Evolutionary conservation across 495 filamentous ascomycete genomes (phyloP).

Genomic region (Lentithecium fluviatile): DNA sequence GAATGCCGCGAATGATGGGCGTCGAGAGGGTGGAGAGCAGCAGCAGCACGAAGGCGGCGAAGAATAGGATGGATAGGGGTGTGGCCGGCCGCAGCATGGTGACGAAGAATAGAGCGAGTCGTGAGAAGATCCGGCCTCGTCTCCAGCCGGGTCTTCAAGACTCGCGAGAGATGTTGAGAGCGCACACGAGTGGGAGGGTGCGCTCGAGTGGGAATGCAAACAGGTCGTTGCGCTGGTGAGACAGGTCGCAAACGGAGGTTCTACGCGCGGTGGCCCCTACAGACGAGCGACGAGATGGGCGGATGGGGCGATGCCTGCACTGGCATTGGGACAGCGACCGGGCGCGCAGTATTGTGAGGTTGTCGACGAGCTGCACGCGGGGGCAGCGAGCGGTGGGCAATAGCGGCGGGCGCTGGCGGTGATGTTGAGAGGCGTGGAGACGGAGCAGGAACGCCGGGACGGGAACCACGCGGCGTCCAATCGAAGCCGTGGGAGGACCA

Average conservation of each 20-base stretch:
- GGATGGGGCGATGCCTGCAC: slow-evolving; percentile 10
- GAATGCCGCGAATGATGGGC: slow-evolving; percentile 82
- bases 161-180: slow-evolving; percentile 17
- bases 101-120: slow-evolving; percentile 30
- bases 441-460: no score
- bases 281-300: slow-evolving; percentile 20
- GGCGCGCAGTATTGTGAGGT: not conserved
- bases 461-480: no score
- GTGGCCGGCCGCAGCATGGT: slow-evolving; percentile 86
- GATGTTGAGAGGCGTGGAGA: slow-evolving; percentile 2
- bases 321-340: slow-evolving; percentile 17
- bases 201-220: slow-evolving; percentile 4
- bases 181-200: slow-evolving; percentile 4
- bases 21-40: slow-evolving; percentile 89
- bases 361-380: not conserved
- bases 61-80: slow-evolving; percentile 80
- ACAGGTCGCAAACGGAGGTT: slow-evolving; percentile 24
- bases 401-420: not conserved
- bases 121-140: slow-evolving; percentile 26
- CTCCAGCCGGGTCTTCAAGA: slow-evolving; percentile 24
- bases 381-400: not conserved
- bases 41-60: slow-evolving; percentile 80
- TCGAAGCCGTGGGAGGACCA: no score
- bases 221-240: slow-evolving; percentile 23
- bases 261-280: not conserved